A percentile compares a stretch with the other conserved stretches of the same genome.
Evolutionary conservation across 139 green algal genomes (phyloP).

Genomic region (Yamagishiella unicocca): DNA sequence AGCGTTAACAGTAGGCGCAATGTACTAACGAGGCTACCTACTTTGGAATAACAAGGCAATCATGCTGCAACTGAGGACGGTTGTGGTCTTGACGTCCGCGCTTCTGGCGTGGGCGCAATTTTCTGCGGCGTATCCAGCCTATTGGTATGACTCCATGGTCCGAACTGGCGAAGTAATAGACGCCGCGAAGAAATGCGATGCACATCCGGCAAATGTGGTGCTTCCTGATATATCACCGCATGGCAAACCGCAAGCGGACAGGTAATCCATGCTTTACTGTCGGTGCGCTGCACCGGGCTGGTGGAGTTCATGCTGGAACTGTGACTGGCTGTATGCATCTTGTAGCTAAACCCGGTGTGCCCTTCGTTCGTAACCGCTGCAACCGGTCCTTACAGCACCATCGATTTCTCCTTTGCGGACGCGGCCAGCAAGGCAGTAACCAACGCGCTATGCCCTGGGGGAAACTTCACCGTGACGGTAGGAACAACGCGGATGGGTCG

Average conservation of each 20-base stretch:
- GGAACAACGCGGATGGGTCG: too few relatives aligned
- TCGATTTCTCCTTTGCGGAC: background rate
- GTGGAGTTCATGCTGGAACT: background rate
- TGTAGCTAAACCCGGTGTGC: background rate
- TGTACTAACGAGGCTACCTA: too few relatives aligned
- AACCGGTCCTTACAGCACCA: constrained; percentile 1
- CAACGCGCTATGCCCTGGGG: background rate
- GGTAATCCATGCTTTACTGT: background rate
- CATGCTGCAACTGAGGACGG: too few relatives aligned
- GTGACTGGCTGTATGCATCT: background rate
- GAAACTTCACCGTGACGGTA: background rate
- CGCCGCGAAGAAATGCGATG: background rate
- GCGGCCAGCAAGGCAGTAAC: background rate
- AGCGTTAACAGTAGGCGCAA: too few relatives aligned
- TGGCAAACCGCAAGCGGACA: background rate
- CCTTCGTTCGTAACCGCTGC: background rate
- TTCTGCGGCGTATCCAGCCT: background rate
- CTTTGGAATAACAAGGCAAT: too few relatives aligned
- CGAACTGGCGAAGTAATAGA: background rate
- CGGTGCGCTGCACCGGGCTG: too few relatives aligned
- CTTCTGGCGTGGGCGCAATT: too few relatives aligned
- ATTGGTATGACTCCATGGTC: background rate
- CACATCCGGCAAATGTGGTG: background rate
- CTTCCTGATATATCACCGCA: background rate
- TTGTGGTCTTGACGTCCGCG: too few relatives aligned